Percentiles rank a stretch among this genome's conserved stretches.
Evolutionary conservation across 208 protist genomes (phyloP).

Genomic region (Leishmania turanica): DNA sequence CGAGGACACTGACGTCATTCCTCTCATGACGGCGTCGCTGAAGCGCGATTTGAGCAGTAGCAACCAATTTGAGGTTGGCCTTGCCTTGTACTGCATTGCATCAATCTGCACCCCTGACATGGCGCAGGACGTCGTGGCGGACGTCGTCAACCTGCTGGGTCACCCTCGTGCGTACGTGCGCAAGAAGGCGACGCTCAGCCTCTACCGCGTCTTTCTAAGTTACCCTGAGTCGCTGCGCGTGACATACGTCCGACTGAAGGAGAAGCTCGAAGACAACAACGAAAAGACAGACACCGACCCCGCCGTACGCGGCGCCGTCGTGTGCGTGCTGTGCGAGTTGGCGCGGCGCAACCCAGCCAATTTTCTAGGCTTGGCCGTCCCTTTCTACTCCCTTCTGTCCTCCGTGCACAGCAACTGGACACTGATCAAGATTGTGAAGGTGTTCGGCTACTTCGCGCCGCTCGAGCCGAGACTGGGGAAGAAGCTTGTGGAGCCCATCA

Average conservation of each 20-base stretch:
- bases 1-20: conserved; percentile 96
- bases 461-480: conserved; percentile 97
- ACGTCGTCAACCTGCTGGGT: conserved; percentile 94
- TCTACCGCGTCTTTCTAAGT: conserved; percentile 98
- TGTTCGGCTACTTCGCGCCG: conserved; percentile 96
- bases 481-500: conserved; percentile 97
- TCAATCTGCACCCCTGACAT: conserved; percentile 97
- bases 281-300: conserved; percentile 82
- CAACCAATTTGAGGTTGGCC: conserved; percentile 95
- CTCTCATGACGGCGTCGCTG: conserved; percentile 96
- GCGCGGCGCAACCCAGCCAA: conserved; percentile 98
- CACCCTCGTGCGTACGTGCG: conserved; percentile 92
- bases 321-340: conserved; percentile 98
- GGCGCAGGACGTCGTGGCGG: conserved; percentile 94
- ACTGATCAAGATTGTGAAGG: conserved; percentile 99
- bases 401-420: conserved; percentile 98
- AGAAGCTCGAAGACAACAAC: conserved; percentile 96
- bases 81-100: conserved; percentile 96
- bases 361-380: conserved; percentile 97
- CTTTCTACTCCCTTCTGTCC: conserved; percentile 96
- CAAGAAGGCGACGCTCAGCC: conserved; percentile 95
- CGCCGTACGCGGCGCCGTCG: conserved; percentile 94
- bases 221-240: conserved; percentile 97
- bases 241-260: conserved; percentile 95
- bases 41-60: conserved; percentile 95